Conservation (phyloP, 208 protist species). For the Balamuthia mandrillaris region DNA sequence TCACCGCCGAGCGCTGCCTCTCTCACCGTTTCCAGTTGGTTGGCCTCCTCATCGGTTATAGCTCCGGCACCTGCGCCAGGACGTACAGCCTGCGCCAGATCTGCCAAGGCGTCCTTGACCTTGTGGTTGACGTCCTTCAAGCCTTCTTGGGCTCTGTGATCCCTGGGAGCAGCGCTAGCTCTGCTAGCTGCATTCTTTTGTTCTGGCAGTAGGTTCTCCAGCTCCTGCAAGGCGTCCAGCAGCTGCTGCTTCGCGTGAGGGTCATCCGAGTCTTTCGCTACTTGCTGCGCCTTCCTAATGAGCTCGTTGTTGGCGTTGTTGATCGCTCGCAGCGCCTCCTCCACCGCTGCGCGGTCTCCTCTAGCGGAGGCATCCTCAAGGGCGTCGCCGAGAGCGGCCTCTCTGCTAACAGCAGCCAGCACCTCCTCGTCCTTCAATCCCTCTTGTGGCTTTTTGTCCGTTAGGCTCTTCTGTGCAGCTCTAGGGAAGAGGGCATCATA, state of each 20-base stretch:
- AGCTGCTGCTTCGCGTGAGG: not conserved
- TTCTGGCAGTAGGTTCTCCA: not conserved
- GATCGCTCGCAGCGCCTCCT: not conserved
- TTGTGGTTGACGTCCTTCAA: not conserved
- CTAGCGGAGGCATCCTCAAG: not conserved
- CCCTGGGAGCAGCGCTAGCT: not conserved
- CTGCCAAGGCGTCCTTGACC: not conserved
- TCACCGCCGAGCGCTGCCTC: not conserved
- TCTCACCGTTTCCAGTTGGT: not conserved
- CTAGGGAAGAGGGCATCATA: not conserved
- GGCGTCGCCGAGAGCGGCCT: not conserved
- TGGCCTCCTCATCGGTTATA: not conserved
- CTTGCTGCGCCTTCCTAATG: not conserved
- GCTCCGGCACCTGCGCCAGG: not conserved
- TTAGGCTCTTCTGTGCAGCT: not conserved
- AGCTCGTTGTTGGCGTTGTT: not conserved
- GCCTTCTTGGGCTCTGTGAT: not conserved
- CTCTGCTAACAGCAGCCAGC: not conserved
- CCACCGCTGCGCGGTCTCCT: not conserved
- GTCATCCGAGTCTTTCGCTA: not conserved
- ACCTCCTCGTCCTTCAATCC: constrained; percentile 10
- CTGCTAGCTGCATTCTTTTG: not conserved
- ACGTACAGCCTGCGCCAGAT: not conserved
- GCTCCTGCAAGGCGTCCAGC: not conserved
- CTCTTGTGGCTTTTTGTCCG: not conserved